Conservation (phyloP, 176 grass and related monocot genomes). For the Musa schizocarpa region DNA sequence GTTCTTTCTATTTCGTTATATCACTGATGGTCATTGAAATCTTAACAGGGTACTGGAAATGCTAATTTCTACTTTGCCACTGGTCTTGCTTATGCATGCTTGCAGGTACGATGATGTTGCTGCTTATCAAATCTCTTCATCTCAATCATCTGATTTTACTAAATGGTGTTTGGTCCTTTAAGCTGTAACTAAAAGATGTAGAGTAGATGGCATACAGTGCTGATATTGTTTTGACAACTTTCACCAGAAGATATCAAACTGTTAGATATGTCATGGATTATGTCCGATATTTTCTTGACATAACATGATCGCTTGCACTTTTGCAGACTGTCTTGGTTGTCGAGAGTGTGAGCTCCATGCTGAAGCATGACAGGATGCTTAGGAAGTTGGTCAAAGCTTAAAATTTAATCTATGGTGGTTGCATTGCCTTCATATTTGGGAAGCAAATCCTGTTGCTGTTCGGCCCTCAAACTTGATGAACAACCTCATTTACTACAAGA, state of each 20-base stretch:
- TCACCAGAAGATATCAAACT: slow-evolving; percentile 5
- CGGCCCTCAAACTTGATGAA: not conserved
- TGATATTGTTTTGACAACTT: not conserved
- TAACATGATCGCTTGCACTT: slow-evolving; percentile 19
- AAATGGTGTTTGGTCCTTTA: not conserved
- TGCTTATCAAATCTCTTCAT: not conserved
- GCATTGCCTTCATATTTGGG: not conserved
- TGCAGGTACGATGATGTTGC: slow-evolving; percentile 48
- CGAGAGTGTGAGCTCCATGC: slow-evolving; percentile 66
- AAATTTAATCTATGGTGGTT: not conserved
- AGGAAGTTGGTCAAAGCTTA: slow-evolving; percentile 27
- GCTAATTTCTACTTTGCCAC: slow-evolving; percentile 98
- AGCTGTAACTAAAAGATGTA: no score
- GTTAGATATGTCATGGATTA: not conserved
- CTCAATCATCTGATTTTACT: not conserved
- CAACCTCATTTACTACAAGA: not conserved
- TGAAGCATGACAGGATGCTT: slow-evolving; percentile 79
- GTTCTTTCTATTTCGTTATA: not conserved
- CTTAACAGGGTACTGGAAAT: slow-evolving; percentile 74
- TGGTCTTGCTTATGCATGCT: slow-evolving; percentile 79
- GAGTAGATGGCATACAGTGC: no score
- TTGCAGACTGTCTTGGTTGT: slow-evolving; percentile 72
- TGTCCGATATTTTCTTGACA: not conserved
- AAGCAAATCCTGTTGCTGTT: not conserved
- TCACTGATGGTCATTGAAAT: slow-evolving; percentile 18